Conservation (phyloP, 352 stramenopile genomes). For the Pythium brassicae region DNA sequence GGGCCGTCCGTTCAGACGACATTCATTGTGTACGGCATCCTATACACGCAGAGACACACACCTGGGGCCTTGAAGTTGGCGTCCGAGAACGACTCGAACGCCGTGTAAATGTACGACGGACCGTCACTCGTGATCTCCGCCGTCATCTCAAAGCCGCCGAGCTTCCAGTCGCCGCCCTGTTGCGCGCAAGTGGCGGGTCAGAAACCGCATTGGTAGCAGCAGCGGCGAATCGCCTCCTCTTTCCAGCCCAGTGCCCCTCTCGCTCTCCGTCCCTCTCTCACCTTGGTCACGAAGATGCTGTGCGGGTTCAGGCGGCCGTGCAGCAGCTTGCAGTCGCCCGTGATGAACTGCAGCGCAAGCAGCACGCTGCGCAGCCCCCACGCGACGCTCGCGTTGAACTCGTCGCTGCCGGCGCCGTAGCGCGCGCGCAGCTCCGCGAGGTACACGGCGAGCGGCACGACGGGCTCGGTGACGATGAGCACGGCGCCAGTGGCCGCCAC, state of each 20-base stretch:
- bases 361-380: constrained; percentile 94
- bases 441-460: constrained; percentile 87
- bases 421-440: constrained; percentile 69
- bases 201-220: too few species aligned
- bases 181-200: too few species aligned
- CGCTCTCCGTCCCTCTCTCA: constrained; percentile 8
- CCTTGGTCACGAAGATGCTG: constrained; percentile 93
- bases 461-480: constrained; percentile 94
- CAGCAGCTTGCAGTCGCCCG: constrained; percentile 91
- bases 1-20: too few species aligned
- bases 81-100: constrained; percentile 82
- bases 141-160: constrained; percentile 91
- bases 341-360: constrained; percentile 91
- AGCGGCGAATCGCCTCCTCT: too few species aligned
- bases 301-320: constrained; percentile 88
- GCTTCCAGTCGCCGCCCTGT: constrained; percentile 93
- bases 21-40: too few species aligned
- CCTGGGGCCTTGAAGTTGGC: constrained; percentile 76
- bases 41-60: constrained; percentile 24
- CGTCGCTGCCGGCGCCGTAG: constrained; percentile 51
- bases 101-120: constrained; percentile 70
- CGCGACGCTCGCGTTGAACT: constrained; percentile 83
- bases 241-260: background rate
- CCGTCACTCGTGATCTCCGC: constrained; percentile 82
- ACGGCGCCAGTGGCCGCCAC: constrained; percentile 82